These are phyloP conservation scores for Jaapia argillacea DNA, from an alignment of 768 basidiomycete genomes.

Conservation along the genomic window DNA sequence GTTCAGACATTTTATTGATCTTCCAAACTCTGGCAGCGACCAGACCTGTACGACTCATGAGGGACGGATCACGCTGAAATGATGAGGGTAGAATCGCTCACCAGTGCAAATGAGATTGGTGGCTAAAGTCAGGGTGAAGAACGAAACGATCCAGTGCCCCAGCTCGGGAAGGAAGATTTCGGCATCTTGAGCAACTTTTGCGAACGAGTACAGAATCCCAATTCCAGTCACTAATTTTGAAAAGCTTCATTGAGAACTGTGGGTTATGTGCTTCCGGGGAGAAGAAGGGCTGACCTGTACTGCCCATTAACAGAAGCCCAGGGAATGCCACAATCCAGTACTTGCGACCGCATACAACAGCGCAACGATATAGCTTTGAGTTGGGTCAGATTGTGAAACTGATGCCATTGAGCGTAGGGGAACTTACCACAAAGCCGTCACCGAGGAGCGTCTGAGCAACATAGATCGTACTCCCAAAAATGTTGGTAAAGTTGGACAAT, in stretches of 20 bases:
- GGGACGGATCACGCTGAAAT: neutral
- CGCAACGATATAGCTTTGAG: slow-evolving; percentile 20
- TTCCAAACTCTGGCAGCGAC: slow-evolving; percentile 25
- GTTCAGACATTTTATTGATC: slow-evolving; percentile 18
- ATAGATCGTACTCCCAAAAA: slow-evolving; percentile 27
- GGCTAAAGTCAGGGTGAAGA: slow-evolving; percentile 26
- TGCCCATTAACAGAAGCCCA: slow-evolving; percentile 18
- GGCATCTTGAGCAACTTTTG: slow-evolving; percentile 16
- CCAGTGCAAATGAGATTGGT: slow-evolving; percentile 29
- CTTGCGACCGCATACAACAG: slow-evolving; percentile 22
- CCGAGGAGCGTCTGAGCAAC: slow-evolving; percentile 27
- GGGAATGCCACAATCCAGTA: slow-evolving; percentile 17
- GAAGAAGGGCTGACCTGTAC: slow-evolving; percentile 15
- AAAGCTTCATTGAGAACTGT: neutral
- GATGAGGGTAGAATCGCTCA: slow-evolving; percentile 11
- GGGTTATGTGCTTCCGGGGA: neutral
- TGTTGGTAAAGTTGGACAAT: slow-evolving; percentile 24
- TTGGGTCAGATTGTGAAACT: neutral
- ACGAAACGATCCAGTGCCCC: slow-evolving; percentile 28
- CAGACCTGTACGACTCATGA: slow-evolving; percentile 13
- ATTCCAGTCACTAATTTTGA: slow-evolving; percentile 15
- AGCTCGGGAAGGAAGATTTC: slow-evolving; percentile 23
- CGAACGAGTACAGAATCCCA: slow-evolving; percentile 23
- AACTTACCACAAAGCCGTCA: slow-evolving; percentile 24
- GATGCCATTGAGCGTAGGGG: too few relatives aligned